These are phyloP conservation scores for Carex pumila DNA, from an alignment of 176 grass and related monocot species.

Conservation along the genomic window DNA sequence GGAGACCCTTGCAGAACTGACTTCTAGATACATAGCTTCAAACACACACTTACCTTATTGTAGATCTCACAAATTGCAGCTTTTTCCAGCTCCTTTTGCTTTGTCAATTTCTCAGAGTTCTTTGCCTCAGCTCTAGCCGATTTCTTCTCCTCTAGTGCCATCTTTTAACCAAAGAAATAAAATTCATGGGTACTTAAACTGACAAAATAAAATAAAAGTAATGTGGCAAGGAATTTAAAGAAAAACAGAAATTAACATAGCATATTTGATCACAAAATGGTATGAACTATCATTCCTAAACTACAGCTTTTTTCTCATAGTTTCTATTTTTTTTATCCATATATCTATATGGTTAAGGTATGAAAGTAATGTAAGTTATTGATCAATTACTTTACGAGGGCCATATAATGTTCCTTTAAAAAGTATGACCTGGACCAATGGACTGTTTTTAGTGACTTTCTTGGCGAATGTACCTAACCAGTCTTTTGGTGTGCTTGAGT, in stretches of 20 bases:
- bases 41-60: constrained; percentile 49
- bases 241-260: background rate
- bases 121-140: constrained; percentile 40
- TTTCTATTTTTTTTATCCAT: background rate
- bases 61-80: constrained; percentile 43
- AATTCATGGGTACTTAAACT: background rate
- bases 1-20: background rate
- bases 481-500: background rate
- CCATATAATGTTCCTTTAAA: background rate
- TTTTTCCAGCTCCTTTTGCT: constrained; percentile 63
- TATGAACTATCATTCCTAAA: background rate
- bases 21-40: background rate
- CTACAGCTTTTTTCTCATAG: background rate
- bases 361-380: background rate
- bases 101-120: constrained; percentile 52
- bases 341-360: background rate
- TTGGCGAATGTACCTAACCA: background rate
- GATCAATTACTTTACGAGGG: background rate
- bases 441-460: background rate
- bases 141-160: constrained; percentile 65
- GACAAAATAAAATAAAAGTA: background rate
- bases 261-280: background rate
- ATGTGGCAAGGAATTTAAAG: background rate
- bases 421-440: background rate
- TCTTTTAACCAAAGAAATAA: constrained; percentile 36